Conservation (phyloP, 345 rosid genomes). For the Ceriops tagal region DNA sequence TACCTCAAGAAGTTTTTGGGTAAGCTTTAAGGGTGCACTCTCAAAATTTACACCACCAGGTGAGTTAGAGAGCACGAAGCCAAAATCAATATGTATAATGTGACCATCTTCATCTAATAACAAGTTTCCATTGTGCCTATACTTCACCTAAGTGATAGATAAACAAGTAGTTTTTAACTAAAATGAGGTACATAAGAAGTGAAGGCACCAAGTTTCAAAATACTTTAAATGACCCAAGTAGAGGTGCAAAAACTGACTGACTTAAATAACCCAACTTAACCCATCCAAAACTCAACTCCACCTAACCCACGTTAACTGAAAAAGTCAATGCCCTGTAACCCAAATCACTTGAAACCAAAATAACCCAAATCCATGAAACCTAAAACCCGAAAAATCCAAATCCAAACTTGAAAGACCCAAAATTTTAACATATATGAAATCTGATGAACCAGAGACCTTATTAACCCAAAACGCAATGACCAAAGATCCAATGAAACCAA, state of each 20-base stretch:
- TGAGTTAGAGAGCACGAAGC: conserved; percentile 97
- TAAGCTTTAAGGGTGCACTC: conserved; percentile 98
- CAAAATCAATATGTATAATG: conserved; percentile 97
- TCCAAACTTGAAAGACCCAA: too few species aligned
- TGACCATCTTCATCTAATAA: conserved; percentile 98
- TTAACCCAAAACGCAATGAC: too few species aligned
- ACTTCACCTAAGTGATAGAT: conserved; percentile 53
- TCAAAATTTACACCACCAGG: conserved; percentile 99
- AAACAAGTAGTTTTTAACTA: not conserved
- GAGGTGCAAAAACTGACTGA: not conserved
- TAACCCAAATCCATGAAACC: too few species aligned
- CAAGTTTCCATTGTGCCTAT: conserved; percentile 96
- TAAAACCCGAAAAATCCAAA: too few species aligned
- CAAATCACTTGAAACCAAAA: too few species aligned
- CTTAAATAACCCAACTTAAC: too few species aligned
- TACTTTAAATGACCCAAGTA: not conserved
- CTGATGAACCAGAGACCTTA: too few species aligned
- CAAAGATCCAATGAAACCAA: too few species aligned
- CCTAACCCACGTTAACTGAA: too few species aligned
- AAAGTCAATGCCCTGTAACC: too few species aligned
- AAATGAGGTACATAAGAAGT: not conserved
- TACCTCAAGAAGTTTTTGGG: conserved; percentile 99
- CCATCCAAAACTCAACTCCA: too few species aligned
- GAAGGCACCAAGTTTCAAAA: not conserved
- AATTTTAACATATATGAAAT: too few species aligned